Evolutionary conservation across 2,329 filamentous ascomycete species (phyloP), one percentile per base, ranked within the genome.

Genomic region (Xylariaceae sp.): DNA sequence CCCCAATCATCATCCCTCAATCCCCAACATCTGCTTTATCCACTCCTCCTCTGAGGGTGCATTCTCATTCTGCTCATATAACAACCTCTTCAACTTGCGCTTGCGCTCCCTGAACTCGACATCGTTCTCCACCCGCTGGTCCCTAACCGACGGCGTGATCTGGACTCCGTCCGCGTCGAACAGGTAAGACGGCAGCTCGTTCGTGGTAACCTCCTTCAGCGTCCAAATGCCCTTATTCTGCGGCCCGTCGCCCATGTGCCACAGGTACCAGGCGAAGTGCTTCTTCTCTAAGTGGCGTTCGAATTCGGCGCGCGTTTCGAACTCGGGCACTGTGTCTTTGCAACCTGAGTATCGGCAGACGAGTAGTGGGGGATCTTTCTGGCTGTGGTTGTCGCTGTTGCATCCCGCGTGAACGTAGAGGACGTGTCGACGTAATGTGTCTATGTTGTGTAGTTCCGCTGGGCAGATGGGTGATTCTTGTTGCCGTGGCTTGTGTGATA

Each of bases 361-460:
- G 16, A 55, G 46, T n/a, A n/a, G n/a, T n/a, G n/a, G n/a, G 33
- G 49, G 47, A 14, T 52, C 49, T 5, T 44, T 41, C 17, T 53
- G 48, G 22, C 45, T 67, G n/a, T n/a, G n/a, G n/a, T n/a, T n/a
- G n/a, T n/a, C n/a, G n/a, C n/a, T n/a, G n/a, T n/a, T n/a, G n/a
- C n/a, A n/a, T n/a, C n/a, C n/a, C n/a, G n/a, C n/a, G 57, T 85
- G 81, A 3, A 82, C 68, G 12, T 70, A 54, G 16, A 63, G 57
- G 12, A 84, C 63, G 52, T 85, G 81, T 44, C 65, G 67, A 20
- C 74, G 69, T 33, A 85, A 60, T 8, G 79, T 84, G 11, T 76
- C 75, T 45, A 82, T 62, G 55, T 85, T 85, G 40, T 83, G 79
- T 37, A 85, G 66, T 62, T 83, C 76, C 3, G 80, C 80, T 22